Base-by-base conservation (phyloP, 352 stramenopile species). In the Nothophytophthora sp. region DNA sequence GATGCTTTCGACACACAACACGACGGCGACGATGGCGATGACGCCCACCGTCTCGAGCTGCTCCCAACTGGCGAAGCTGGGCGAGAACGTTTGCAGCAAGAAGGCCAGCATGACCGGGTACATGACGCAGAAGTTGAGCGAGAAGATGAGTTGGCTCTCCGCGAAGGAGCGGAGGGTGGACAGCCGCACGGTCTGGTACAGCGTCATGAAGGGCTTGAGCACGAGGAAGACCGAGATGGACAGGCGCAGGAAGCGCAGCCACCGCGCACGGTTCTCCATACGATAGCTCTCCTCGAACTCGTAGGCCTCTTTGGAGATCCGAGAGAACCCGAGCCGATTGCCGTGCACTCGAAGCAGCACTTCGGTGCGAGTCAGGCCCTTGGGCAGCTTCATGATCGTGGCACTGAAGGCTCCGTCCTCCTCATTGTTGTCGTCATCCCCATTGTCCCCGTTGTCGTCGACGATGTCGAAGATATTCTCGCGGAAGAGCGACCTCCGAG, bases 391-490 rank as follows among this genome's bases (percentile, higher is more conserved):
- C 82, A 92, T 92, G 55, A 90, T 87, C 10, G 78, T 82, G 16
- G 79, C 76, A 36, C 48, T 71, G 29, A 68, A 73, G 4, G 33
- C n/a, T n/a, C n/a, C 35, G 2, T 47, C 19, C 11, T 58, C 45
- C 2, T 63, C 54, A 2, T 61, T 55, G 19, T 54, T 53, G 27
- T 74, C 44, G 8, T 57, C 55, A 11, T 70, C 51, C 9, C 51
- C 54, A 5, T 73, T 70, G 5, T 60, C 63, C 16, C 86, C 72
- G 7, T 78, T 69, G 36, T 90, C 78, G 46, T 90, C 77, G 2
- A 91, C 75, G 34, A 89, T 87, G 37, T 89, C 77, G 52, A 91
- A 89, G 11, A 89, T 87, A 46, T 91, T 88, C 22, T 88, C 77
- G 19, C 72, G 59, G 19, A 86, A 65, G 20, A 85, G 60, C 0